phyloP scores from a whole-genome alignment of 1,284 basidiomycete species.

The Ganoderma multipileum region DNA sequence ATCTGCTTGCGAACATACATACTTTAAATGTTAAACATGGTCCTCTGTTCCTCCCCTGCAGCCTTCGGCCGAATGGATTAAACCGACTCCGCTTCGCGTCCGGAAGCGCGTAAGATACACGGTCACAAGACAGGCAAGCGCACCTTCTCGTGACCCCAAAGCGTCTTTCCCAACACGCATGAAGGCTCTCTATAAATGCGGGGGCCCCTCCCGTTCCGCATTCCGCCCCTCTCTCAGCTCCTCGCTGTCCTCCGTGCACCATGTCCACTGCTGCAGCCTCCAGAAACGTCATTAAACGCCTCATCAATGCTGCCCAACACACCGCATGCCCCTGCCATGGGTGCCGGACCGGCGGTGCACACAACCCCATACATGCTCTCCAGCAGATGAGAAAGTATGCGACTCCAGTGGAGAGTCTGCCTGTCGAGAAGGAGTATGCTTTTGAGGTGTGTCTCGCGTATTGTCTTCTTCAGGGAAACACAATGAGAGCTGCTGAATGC shows the following conservation, averaged over 20 bases:
- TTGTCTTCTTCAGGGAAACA: not conserved
- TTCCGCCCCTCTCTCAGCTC: not conserved
- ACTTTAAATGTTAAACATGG: too few relatives aligned
- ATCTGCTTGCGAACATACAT: too few relatives aligned
- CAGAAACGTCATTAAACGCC: constrained; percentile 66
- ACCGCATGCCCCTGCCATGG: constrained; percentile 81
- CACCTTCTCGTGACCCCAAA: constrained; percentile 31
- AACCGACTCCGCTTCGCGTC: not conserved
- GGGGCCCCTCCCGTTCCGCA: constrained; percentile 5
- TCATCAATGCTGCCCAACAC: constrained; percentile 77
- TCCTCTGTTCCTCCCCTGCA: not conserved
- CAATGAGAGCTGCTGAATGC: not conserved
- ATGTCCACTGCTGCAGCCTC: constrained; percentile 60
- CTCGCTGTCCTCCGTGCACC: constrained; percentile 19
- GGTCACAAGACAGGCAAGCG: constrained; percentile 31
- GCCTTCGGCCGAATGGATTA: not conserved
- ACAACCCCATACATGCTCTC: constrained; percentile 53
- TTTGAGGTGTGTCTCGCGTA: constrained; percentile 76
- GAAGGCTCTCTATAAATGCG: constrained; percentile 27
- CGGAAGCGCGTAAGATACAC: constrained; percentile 21
- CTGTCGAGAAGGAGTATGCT: constrained; percentile 89
- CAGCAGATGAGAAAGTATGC: constrained; percentile 78
- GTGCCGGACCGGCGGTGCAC: constrained; percentile 51
- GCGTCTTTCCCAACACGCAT: constrained; percentile 30
- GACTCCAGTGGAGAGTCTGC: constrained; percentile 75